These are phyloP conservation scores for Gloeostereum incarnatum DNA, from an alignment of 768 basidiomycete genomes.

Conservation along the genomic window DNA sequence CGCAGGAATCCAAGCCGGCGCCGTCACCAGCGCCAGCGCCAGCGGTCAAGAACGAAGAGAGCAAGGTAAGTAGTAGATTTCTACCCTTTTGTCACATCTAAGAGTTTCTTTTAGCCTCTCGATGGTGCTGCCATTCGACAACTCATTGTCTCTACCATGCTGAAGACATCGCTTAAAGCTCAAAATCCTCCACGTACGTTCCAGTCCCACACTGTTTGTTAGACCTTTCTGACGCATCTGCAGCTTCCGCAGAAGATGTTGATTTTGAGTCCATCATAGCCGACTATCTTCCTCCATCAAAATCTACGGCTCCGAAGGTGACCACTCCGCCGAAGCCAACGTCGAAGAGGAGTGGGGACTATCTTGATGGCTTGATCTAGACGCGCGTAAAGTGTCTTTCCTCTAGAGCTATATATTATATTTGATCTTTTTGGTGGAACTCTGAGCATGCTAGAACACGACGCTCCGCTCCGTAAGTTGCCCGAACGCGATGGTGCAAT, in stretches of 20 bases:
- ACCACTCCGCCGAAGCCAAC: constrained; percentile 11
- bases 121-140: constrained; percentile 59
- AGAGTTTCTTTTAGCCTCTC: constrained; percentile 26
- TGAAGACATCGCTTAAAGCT: constrained; percentile 43
- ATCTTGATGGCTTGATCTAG: constrained; percentile 32
- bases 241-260: constrained; percentile 30
- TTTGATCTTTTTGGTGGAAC: too few relatives aligned
- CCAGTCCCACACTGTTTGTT: constrained; percentile 1
- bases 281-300: constrained; percentile 49
- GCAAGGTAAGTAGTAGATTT: constrained; percentile 23
- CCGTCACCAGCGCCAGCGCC: constrained; percentile 11
- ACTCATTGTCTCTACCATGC: constrained; percentile 54
- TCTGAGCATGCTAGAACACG: too few relatives aligned
- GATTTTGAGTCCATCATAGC: constrained; percentile 70
- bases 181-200: constrained; percentile 33
- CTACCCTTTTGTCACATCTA: not conserved
- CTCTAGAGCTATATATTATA: too few relatives aligned
- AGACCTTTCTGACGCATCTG: constrained; percentile 7
- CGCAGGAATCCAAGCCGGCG: constrained; percentile 17
- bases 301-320: constrained; percentile 5
- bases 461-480: too few relatives aligned
- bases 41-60: constrained; percentile 23
- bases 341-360: constrained; percentile 18
- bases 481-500: too few relatives aligned
- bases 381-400: constrained; percentile 1